phyloP scores from a whole-genome alignment of 1,139 yeast genomes.

The Scheffersomyces insectosa region DNA sequence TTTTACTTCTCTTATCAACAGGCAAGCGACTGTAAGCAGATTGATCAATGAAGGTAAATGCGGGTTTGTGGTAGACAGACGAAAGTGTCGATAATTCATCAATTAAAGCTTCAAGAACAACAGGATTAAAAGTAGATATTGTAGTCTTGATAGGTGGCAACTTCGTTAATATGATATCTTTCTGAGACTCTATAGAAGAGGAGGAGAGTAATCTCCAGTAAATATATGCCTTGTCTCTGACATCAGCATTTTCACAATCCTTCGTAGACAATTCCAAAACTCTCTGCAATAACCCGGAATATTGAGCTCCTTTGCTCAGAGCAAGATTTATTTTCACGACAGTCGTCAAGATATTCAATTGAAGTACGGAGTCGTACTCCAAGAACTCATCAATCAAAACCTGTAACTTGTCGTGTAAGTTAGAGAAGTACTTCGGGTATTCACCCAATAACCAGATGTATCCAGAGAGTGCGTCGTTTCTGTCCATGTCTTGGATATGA shows the following conservation, averaged over 20 bases:
- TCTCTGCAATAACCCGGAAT: conserved; percentile 58
- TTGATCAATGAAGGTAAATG: conserved; percentile 59
- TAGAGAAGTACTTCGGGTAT: conserved; percentile 73
- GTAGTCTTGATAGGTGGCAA: conserved; percentile 74
- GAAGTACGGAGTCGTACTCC: conserved; percentile 75
- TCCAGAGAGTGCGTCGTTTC: conserved; percentile 68
- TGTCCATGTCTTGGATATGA: conserved; percentile 58
- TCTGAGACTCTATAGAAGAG: conserved; percentile 39
- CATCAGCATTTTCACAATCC: conserved; percentile 84
- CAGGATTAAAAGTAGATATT: conserved; percentile 69
- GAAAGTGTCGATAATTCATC: conserved; percentile 83
- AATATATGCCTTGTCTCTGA: conserved; percentile 89
- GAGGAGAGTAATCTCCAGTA: conserved; percentile 91
- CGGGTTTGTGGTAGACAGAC: conserved; percentile 87
- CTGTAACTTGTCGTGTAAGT: conserved; percentile 42
- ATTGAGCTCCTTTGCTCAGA: conserved; percentile 35
- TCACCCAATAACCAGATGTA: conserved; percentile 90
- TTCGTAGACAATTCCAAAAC: conserved; percentile 78
- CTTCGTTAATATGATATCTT: conserved; percentile 57
- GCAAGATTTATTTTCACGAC: conserved; percentile 72
- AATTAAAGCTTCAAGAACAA: conserved; percentile 65
- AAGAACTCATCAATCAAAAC: conserved; percentile 61
- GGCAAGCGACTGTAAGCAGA: conserved; percentile 30
- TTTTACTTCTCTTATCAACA: conserved; percentile 20
- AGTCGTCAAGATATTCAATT: conserved; percentile 73